These are phyloP conservation scores for Blastocrithidia nonstop DNA, from an alignment of 208 protist species.

Conservation along the genomic window DNA sequence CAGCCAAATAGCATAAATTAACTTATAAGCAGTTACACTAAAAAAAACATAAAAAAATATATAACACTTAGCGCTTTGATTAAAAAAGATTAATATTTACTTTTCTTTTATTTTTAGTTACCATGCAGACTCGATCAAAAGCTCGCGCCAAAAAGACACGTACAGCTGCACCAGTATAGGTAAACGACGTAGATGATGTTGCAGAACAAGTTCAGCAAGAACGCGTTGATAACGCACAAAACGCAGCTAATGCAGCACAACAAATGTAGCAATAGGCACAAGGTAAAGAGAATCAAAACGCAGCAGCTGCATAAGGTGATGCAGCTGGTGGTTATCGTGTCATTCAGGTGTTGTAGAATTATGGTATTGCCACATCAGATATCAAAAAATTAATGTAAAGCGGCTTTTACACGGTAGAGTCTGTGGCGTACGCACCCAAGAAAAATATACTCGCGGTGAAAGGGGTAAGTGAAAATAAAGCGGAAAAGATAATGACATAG, in stretches of 20 bases:
- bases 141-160: neutral
- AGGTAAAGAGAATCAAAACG: slow-evolving; percentile 8
- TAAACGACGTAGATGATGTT: slow-evolving; percentile 19
- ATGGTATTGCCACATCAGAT: slow-evolving; percentile 89
- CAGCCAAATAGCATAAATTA: too few relatives aligned
- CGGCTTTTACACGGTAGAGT: slow-evolving; percentile 95
- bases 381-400: slow-evolving; percentile 95
- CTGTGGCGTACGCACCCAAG: slow-evolving; percentile 93
- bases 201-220: neutral
- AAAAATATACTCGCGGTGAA: slow-evolving; percentile 94
- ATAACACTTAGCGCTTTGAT: too few relatives aligned
- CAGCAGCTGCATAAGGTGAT: slow-evolving; percentile 5
- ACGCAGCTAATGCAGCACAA: neutral
- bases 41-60: too few relatives aligned
- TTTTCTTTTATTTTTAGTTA: too few relatives aligned
- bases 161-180: slow-evolving; percentile 7
- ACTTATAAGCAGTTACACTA: too few relatives aligned
- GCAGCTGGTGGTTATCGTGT: slow-evolving; percentile 46
- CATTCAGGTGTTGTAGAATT: slow-evolving; percentile 85
- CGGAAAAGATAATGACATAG: slow-evolving; percentile 94
- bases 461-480: slow-evolving; percentile 97
- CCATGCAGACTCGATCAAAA: slow-evolving; percentile 48
- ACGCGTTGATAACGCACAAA: neutral
- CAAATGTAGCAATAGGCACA: slow-evolving; percentile 18
- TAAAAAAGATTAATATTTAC: too few relatives aligned